Conservation (phyloP, 2,329 filamentous ascomycete genomes). For the Tolypocladium pustulatum region DNA sequence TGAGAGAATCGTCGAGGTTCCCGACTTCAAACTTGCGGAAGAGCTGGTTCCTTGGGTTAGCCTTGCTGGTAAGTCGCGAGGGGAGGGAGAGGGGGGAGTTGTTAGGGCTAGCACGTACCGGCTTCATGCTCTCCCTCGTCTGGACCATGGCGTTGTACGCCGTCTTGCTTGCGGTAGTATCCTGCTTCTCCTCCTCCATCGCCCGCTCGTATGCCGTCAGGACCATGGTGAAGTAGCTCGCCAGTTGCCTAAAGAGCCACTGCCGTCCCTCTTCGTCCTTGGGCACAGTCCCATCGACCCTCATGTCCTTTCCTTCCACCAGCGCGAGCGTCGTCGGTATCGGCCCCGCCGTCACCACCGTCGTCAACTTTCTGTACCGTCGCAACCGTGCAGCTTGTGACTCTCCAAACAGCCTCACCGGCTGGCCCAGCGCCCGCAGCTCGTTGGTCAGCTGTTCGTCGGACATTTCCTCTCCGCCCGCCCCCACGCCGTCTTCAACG, state of each 20-base stretch:
- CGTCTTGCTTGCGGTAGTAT: constrained; percentile 68
- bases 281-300: constrained; percentile 54
- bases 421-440: constrained; percentile 63
- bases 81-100: neutral
- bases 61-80: neutral
- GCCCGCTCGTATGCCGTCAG: constrained; percentile 77
- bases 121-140: constrained; percentile 77
- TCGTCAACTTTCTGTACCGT: constrained; percentile 57
- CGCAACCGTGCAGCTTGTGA: constrained; percentile 56
- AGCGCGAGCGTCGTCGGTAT: constrained; percentile 78
- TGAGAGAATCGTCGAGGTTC: constrained; percentile 66
- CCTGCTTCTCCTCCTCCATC: constrained; percentile 51
- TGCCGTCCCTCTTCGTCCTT: constrained; percentile 53
- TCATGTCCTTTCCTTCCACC: constrained; percentile 82
- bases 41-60: constrained; percentile 31
- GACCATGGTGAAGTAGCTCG: constrained; percentile 96
- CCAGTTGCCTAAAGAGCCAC: constrained; percentile 77
- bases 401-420: constrained; percentile 72
- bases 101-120: constrained; percentile 38
- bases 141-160: constrained; percentile 80
- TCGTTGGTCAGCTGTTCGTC: constrained; percentile 60
- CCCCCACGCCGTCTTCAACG: constrained; percentile 31
- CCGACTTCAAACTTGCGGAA: constrained; percentile 82
- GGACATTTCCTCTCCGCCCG: constrained; percentile 48
- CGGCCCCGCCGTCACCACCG: constrained; percentile 59